These are phyloP conservation scores for Malassezia arunalokei DNA, from an alignment of 1,284 basidiomycete species.

Conservation along the genomic window DNA sequence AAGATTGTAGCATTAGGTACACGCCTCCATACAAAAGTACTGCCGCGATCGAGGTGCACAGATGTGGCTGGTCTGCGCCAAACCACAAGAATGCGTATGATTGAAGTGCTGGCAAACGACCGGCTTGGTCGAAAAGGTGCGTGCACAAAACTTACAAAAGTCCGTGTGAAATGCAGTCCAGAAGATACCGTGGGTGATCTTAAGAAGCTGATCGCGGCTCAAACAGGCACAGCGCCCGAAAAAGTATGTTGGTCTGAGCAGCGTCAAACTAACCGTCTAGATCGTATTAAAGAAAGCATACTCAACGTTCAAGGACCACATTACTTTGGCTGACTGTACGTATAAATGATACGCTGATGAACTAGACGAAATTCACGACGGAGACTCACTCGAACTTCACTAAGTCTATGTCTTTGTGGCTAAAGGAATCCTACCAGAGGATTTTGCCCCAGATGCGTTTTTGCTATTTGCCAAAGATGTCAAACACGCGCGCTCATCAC, in stretches of 20 bases:
- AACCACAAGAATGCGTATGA: slow-evolving; percentile 43
- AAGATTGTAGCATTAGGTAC: background rate
- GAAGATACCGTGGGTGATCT: slow-evolving; percentile 93
- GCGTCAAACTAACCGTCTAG: slow-evolving; percentile 51
- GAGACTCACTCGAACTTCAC: slow-evolving; percentile 16
- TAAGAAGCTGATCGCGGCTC: slow-evolving; percentile 90
- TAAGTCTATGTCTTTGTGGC: background rate
- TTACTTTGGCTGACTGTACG: slow-evolving; percentile 67
- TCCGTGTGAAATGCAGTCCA: slow-evolving; percentile 49
- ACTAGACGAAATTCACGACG: slow-evolving; percentile 16
- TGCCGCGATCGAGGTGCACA: no score
- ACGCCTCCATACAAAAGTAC: background rate
- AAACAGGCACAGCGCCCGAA: slow-evolving; percentile 69
- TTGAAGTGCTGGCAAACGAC: slow-evolving; percentile 89
- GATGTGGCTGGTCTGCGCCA: no score
- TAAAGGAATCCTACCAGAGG: background rate
- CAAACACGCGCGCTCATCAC: background rate
- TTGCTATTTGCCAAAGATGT: background rate
- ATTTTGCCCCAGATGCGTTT: no score
- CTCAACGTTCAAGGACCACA: slow-evolving; percentile 51
- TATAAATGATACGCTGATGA: background rate
- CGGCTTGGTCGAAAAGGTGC: slow-evolving; percentile 86
- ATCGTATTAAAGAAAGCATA: slow-evolving; percentile 90
- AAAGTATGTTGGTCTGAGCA: slow-evolving; percentile 37
- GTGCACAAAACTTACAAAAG: slow-evolving; percentile 15